These are phyloP conservation scores for Talaromyces sp. DNA, from an alignment of 2,329 filamentous ascomycete species.

Conservation along the genomic window DNA sequence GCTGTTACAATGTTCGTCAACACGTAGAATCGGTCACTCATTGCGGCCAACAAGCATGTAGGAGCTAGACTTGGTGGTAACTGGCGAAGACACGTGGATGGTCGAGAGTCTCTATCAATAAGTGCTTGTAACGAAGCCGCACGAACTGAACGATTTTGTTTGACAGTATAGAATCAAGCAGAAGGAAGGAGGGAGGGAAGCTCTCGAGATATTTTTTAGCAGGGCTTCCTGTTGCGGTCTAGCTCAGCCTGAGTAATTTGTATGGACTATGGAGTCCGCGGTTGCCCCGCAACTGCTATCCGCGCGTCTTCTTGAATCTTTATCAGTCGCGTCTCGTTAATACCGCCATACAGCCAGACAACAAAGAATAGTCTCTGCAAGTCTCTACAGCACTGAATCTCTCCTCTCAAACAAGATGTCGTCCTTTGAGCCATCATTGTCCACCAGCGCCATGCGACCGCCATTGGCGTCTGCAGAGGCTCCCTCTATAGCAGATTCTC, in stretches of 20 bases:
- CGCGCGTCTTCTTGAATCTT: background rate
- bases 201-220: background rate
- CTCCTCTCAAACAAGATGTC: constrained; percentile 27
- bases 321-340: background rate
- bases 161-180: background rate
- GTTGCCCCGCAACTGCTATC: constrained; percentile 32
- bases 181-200: constrained; percentile 4
- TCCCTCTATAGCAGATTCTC: constrained; percentile 61
- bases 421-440: constrained; percentile 58
- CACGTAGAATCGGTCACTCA: constrained; percentile 8
- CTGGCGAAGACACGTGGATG: background rate
- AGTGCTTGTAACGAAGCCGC: background rate
- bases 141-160: background rate
- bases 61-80: background rate
- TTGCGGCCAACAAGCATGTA: constrained; percentile 5
- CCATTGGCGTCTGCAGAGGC: constrained; percentile 51
- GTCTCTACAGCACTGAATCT: background rate
- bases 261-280: background rate
- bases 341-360: background rate
- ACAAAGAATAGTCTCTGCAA: background rate
- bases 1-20: constrained; percentile 6
- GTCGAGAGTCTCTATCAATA: background rate
- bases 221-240: constrained; percentile 2
- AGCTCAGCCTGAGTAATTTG: background rate
- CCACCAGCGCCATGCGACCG: constrained; percentile 52